A percentile compares a stretch with the other conserved stretches of the same genome.
These are phyloP conservation scores for Myxozyma vanderwaltii DNA, from an alignment of 805 yeast species.

Conservation along the genomic window DNA sequence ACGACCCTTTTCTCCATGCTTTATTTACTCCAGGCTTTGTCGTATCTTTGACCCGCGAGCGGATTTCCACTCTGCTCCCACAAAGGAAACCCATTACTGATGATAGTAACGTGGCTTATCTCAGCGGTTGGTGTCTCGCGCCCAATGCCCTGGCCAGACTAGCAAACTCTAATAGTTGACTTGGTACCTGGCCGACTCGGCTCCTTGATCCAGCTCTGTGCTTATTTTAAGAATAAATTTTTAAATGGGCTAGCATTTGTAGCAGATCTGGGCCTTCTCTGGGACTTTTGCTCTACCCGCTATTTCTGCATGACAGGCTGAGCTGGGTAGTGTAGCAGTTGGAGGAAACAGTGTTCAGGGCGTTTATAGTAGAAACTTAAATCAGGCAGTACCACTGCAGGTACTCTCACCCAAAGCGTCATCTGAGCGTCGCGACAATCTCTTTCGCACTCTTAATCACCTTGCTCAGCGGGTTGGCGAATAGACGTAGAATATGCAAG, in stretches of 20 bases:
- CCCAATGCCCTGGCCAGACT: slow-evolving; percentile 4
- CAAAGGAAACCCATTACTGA: neutral
- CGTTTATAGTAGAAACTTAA: slow-evolving; percentile 1
- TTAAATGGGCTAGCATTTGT: too few species aligned
- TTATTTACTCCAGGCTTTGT: too few species aligned
- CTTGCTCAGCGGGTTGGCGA: too few species aligned
- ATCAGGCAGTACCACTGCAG: neutral
- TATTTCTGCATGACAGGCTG: neutral
- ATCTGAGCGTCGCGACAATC: too few species aligned
- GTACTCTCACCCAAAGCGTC: neutral
- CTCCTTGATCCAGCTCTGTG: too few species aligned
- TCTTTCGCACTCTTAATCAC: too few species aligned
- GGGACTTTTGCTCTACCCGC: neutral
- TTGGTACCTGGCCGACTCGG: neutral
- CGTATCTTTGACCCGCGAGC: too few species aligned
- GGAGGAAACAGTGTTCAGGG: slow-evolving; percentile 4
- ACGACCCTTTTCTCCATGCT: too few species aligned
- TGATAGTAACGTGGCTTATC: neutral
- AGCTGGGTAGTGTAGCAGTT: neutral
- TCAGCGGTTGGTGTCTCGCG: neutral
- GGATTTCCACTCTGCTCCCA: too few species aligned
- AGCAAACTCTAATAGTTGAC: neutral
- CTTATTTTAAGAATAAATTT: too few species aligned
- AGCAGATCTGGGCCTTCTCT: neutral
- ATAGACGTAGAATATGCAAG: too few species aligned